phyloP scores from a whole-genome alignment of 352 stramenopile species.

The Pythium volutum region DNA sequence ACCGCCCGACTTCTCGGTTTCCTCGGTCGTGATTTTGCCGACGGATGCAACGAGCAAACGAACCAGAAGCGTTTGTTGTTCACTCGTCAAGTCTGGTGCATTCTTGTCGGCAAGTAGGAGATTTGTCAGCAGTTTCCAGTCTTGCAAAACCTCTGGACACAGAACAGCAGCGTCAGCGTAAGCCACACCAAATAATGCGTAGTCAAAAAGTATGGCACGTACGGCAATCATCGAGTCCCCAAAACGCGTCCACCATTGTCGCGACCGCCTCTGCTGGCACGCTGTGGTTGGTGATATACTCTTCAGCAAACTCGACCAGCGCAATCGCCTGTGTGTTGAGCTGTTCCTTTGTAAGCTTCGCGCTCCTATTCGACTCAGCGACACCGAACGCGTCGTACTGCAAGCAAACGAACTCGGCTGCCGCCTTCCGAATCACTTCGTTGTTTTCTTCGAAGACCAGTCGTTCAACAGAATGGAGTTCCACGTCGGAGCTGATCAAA shows the following conservation, averaged over 20 bases:
- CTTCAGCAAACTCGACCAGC: conserved; percentile 87
- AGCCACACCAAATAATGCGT: neutral
- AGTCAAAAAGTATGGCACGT: conserved; percentile 23
- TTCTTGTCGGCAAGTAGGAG: conserved; percentile 80
- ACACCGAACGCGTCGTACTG: conserved; percentile 89
- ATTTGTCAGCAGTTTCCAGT: conserved; percentile 76
- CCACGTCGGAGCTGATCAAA: conserved; percentile 76
- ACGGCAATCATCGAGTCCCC: conserved; percentile 84
- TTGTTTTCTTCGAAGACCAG: conserved; percentile 79
- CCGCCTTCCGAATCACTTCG: conserved; percentile 68
- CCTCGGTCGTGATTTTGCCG: conserved; percentile 47
- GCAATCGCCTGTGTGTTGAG: conserved; percentile 85
- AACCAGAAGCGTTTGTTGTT: conserved; percentile 81
- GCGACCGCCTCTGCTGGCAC: conserved; percentile 60
- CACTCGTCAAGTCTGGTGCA: conserved; percentile 66
- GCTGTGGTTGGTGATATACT: conserved; percentile 72
- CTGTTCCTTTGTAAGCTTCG: conserved; percentile 75
- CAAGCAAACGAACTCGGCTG: conserved; percentile 84
- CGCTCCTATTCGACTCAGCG: conserved; percentile 53
- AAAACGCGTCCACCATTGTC: conserved; percentile 83
- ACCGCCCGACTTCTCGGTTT: conserved; percentile 26
- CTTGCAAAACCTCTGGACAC: conserved; percentile 68
- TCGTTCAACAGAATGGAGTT: conserved; percentile 73
- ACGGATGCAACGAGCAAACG: conserved; percentile 65
- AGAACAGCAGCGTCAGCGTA: conserved; percentile 7